A percentile compares a stretch with the other conserved stretches of the same genome.
Evolutionary conservation across 176 grass and related monocot genomes (phyloP).

Genomic region (Avena sativa): DNA sequence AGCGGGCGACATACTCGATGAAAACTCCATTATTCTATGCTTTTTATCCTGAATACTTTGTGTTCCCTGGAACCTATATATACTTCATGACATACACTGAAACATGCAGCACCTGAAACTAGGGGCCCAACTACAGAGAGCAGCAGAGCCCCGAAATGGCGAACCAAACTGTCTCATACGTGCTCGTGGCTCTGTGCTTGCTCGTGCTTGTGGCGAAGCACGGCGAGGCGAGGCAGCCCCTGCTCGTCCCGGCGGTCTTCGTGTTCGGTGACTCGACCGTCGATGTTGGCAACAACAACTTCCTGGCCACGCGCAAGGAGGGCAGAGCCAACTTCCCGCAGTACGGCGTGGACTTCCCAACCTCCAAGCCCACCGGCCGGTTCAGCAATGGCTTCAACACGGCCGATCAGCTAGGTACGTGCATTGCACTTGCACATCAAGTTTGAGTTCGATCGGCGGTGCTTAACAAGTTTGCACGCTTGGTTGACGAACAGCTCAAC

Average conservation of each 20-base stretch:
- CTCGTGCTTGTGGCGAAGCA: conserved; percentile 27
- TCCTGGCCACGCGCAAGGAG: conserved; percentile 27
- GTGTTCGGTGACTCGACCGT: conserved; percentile 92
- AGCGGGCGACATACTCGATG: conserved; percentile 2
- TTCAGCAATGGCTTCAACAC: conserved; percentile 96
- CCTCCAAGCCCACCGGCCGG: conserved; percentile 60
- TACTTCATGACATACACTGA: background rate
- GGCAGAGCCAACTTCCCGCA: conserved; percentile 71
- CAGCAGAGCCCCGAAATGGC: conserved; percentile 22
- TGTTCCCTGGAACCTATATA: background rate
- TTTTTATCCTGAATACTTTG: background rate
- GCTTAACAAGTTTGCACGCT: background rate
- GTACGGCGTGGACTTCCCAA: conserved; percentile 79
- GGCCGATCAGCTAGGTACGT: conserved; percentile 70
- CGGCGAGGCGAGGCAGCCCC: conserved; percentile 17
- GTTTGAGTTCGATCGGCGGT: background rate
- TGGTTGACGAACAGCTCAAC: conserved; percentile 43
- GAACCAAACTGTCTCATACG: background rate
- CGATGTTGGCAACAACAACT: conserved; percentile 89
- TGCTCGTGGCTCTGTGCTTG: conserved; percentile 43
- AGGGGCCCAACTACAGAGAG: conserved; percentile 15
- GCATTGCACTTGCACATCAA: background rate
- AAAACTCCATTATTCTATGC: background rate
- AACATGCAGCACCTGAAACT: conserved; percentile 26
- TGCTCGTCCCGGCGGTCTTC: conserved; percentile 61